Evolutionary conservation across 163 green algal genomes (phyloP), one percentile per base, ranked within the genome.

Genomic region (Scenedesmus sp.): DNA sequence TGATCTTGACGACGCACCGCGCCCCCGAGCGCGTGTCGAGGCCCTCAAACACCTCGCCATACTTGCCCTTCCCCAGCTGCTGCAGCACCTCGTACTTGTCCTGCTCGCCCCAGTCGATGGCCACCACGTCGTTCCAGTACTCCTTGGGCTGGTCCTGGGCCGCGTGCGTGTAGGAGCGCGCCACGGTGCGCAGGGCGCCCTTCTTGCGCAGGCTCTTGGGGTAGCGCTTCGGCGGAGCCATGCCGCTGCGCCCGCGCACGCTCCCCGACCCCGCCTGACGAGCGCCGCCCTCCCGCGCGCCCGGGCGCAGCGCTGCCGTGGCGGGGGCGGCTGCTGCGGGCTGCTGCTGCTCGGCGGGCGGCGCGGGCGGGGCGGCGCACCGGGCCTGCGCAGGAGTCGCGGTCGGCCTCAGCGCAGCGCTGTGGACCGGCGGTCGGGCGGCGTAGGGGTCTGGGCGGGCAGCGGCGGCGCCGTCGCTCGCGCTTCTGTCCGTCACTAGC

Each of bases 31-130:
- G 39, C 20, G 54, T 4, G 62, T 88, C 85, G n/a, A 85, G 66
- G 20, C 80, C 85, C 60, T 90, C 83, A 31, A 88, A 92, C 58
- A 92, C 87, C 70, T 92, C 87, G 33, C 87, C 85, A 69, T 92
- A 92, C 70, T 92, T 92, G 65, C 87, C 87, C 72, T 86, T 89
- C 9, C 87, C 84, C 4, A 89, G 62, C 69, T 91, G 86, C 70
- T 53, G 60, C 18, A 83, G 29, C 2, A 77, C 86, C 60, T 88
- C 81, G 65, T 86, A 91, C 29, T 84, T 64, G 28, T 89, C 84
- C 77, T 88, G 84, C 33, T 71, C 74, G 29, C 81, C 84, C 86
- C 86, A 89, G 0, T 67, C 75, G 31, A 89, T 70, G 34, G 56
- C 63, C 14, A 85, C 60, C 3, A 31, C 80, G 64, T 91, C 86